Evolutionary conservation across 2,329 filamentous ascomycete species (phyloP).

Genomic region (Pezicula radicicola): DNA sequence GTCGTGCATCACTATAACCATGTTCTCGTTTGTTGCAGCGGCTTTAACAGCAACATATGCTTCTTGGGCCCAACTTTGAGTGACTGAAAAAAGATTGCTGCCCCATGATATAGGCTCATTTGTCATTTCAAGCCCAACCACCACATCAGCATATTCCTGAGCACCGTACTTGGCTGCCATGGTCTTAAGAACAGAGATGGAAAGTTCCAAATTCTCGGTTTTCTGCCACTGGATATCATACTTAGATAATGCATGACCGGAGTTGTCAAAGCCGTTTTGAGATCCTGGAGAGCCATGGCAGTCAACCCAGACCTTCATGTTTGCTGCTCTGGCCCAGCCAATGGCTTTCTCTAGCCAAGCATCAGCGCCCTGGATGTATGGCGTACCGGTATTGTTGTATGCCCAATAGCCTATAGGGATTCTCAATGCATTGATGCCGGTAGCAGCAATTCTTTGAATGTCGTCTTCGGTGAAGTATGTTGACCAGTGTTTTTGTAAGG

Average conservation of each 20-base stretch:
- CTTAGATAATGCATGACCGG: conserved; percentile 40
- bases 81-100: conserved; percentile 30
- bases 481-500: conserved; percentile 46
- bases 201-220: conserved; percentile 27
- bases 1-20: conserved; percentile 37
- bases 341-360: conserved; percentile 51
- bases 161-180: conserved; percentile 38
- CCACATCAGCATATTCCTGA: conserved; percentile 34
- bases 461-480: conserved; percentile 45
- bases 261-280: conserved; percentile 61
- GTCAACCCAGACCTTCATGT: conserved; percentile 52
- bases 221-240: conserved; percentile 37
- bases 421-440: conserved; percentile 56
- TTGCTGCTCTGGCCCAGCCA: conserved; percentile 47
- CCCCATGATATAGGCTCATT: conserved; percentile 37
- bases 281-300: conserved; percentile 52
- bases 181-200: conserved; percentile 31
- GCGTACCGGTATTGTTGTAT: conserved; percentile 44
- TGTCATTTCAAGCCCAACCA: conserved; percentile 35
- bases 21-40: conserved; percentile 27
- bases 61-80: conserved; percentile 31
- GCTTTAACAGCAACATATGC: conserved; percentile 31
- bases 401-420: conserved; percentile 59
- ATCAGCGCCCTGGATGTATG: conserved; percentile 47
- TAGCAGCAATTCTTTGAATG: conserved; percentile 40